Percentiles rank a stretch among this genome's conserved stretches.
phyloP scores from a whole-genome alignment of 1,139 yeast species.

The Candida pseudocylindracea region DNA sequence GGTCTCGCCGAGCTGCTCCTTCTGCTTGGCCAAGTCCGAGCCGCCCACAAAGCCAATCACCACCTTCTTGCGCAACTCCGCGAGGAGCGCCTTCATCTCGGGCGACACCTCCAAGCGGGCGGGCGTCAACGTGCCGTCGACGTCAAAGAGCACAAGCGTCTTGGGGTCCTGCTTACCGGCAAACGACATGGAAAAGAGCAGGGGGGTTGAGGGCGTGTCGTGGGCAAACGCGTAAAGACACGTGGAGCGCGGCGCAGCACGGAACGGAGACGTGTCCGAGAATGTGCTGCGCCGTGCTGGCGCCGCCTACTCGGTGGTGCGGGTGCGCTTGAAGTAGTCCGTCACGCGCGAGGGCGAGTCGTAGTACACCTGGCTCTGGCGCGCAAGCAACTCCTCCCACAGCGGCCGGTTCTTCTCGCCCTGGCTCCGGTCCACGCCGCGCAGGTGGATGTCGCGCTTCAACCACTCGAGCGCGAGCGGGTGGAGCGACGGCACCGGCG shows the following conservation, averaged over 20 bases:
- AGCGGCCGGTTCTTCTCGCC: no score
- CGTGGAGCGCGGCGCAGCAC: no score
- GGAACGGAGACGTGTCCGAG: no score
- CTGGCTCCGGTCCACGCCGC: no score
- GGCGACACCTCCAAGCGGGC: slow-evolving; percentile 72
- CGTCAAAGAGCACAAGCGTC: slow-evolving; percentile 74
- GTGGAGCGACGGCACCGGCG: slow-evolving; percentile 32
- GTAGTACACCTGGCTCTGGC: no score
- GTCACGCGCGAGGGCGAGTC: no score
- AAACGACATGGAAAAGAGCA: slow-evolving; percentile 19
- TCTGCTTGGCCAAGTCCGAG: slow-evolving; percentile 81
- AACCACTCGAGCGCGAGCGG: slow-evolving; percentile 57
- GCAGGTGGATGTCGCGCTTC: slow-evolving; percentile 16
- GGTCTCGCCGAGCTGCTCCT: slow-evolving; percentile 78
- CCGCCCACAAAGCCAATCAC: slow-evolving; percentile 98
- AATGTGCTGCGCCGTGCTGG: no score
- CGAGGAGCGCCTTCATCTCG: slow-evolving; percentile 54
- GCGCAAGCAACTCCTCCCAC: no score
- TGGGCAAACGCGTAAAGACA: no score
- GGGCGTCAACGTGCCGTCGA: slow-evolving; percentile 96
- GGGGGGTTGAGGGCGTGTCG: background rate
- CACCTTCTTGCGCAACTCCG: slow-evolving; percentile 66
- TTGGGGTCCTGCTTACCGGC: slow-evolving; percentile 29
- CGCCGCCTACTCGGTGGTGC: no score
- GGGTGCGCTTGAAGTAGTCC: no score